Evolutionary conservation across 1,284 basidiomycete genomes (phyloP), one percentile per base, ranked within the genome.

Genomic region (Marasmius sp.): DNA sequence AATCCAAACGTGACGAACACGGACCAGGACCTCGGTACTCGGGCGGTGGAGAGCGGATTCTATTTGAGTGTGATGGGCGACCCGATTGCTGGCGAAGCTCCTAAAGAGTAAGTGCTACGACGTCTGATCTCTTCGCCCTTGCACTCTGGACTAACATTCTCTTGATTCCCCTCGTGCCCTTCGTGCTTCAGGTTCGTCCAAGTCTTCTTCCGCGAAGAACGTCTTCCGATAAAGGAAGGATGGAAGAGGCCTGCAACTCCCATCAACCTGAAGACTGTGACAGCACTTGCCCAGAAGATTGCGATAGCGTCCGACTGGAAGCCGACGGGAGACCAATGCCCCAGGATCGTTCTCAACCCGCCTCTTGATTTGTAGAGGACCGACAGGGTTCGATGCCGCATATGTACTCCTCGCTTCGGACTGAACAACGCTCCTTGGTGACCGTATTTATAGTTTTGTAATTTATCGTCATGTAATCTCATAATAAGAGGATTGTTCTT

Each of bases 11-110:
- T 64, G 33, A 64, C 59, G 14, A 65, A 67, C 45, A 65, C 64
- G 10, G 49, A 20, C 18, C 64, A 63, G 45, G 64, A 63, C 39
- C 56, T 61, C 27, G 16, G 27, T 1, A 33, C 64, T 18, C 65
- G 66, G 12, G 60, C 41, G 14, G 57, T 61, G 14, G 67, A 68
- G 22, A 59, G 60, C 2, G 51, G 52, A 6, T 50, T 67, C 8
- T 67, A 67, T 36, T 39, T 68, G 16, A 60, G 58, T 43, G 61
- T 68, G 12, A 68, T 68, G 67, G 67, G 67, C 4, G 56, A 68
- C 38, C 8, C 52, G 3, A 14, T 48, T 1, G 63, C 64, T 9
- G 66, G 67, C 5, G 60, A 61, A 14, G 67, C 67, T 8, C 66
- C 66, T 0, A 68, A 68, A 53, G 43, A 66, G 66, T 68, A 27